phyloP scores from a whole-genome alignment of 352 stramenopile genomes.

The Phytophthora fragariae region DNA sequence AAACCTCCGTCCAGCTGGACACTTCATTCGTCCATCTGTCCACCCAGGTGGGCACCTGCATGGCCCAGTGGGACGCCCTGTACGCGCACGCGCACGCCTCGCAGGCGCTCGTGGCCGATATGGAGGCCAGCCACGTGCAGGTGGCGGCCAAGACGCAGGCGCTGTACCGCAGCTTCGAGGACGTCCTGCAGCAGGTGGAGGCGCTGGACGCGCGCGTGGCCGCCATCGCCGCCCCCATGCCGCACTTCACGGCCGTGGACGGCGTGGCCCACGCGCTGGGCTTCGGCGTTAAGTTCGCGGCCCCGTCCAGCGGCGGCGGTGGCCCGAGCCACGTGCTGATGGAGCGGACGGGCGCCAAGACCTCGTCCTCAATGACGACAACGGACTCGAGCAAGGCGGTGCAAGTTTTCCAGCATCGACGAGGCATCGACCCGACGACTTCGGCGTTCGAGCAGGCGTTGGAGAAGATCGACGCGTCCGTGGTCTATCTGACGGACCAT shows the following conservation, averaged over 20 bases:
- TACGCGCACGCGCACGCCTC: conserved; percentile 65
- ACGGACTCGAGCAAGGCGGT: conserved; percentile 45
- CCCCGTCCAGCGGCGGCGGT: conserved; percentile 29
- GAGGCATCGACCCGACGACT: conserved; percentile 76
- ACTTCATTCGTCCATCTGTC: conserved; percentile 43
- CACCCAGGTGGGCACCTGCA: conserved; percentile 41
- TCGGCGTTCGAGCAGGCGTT: conserved; percentile 65
- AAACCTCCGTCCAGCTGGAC: conserved; percentile 11
- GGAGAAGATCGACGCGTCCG: conserved; percentile 71
- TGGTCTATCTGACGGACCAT: conserved; percentile 76
- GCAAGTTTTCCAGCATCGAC: conserved; percentile 82
- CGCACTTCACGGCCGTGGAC: conserved; percentile 78
- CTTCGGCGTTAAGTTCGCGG: conserved; percentile 75
- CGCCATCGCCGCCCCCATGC: conserved; percentile 70
- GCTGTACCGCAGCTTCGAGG: conserved; percentile 83
- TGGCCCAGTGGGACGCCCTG: conserved; percentile 50
- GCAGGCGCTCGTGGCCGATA: conserved; percentile 75
- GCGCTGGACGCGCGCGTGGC: conserved; percentile 66
- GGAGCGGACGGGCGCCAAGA: conserved; percentile 17
- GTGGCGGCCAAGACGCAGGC: conserved; percentile 79
- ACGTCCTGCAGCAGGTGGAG: conserved; percentile 67
- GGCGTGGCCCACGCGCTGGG: conserved; percentile 59
- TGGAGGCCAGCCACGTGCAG: conserved; percentile 84
- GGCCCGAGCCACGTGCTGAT: conserved; percentile 21
- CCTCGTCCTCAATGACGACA: neutral